A percentile compares a stretch with the other conserved stretches of the same genome.
phyloP scores from a whole-genome alignment of 2,329 filamentous ascomycete species.

The Fusarium sp. region DNA sequence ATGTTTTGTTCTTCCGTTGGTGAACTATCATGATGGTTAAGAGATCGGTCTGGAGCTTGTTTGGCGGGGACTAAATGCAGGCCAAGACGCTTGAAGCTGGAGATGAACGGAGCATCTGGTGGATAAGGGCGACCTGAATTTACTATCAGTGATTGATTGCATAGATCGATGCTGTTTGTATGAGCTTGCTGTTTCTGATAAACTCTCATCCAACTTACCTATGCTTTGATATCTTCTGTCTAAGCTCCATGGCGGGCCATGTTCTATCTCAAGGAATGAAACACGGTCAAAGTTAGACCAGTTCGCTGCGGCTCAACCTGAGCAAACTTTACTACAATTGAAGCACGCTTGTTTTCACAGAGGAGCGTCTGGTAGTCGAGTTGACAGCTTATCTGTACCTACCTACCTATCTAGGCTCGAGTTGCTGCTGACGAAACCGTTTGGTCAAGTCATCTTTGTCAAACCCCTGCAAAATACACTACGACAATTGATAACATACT shows the following conservation, averaged over 20 bases:
- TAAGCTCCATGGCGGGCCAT: background rate
- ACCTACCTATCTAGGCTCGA: background rate
- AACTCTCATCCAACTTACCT: background rate
- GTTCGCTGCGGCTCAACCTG: background rate
- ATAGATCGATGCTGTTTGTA: slow-evolving; percentile 10
- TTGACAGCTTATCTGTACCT: background rate
- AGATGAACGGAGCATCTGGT: slow-evolving; percentile 9
- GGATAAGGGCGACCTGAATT: slow-evolving; percentile 11
- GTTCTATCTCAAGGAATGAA: background rate
- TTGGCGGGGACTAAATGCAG: slow-evolving; percentile 41
- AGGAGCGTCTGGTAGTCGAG: background rate
- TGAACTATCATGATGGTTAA: background rate
- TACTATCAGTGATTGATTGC: background rate
- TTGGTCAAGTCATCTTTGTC: background rate
- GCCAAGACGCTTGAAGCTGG: slow-evolving; percentile 36
- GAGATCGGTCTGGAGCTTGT: slow-evolving; percentile 34
- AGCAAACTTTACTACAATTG: background rate
- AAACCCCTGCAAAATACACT: slow-evolving; percentile 4
- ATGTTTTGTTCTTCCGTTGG: slow-evolving; percentile 7
- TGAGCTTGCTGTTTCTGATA: slow-evolving; percentile 1
- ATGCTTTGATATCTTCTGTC: background rate
- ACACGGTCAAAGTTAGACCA: background rate
- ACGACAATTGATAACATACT: background rate
- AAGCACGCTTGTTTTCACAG: background rate
- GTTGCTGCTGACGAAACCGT: background rate